These are phyloP conservation scores for Clonostachys rhizophaga DNA, from an alignment of 2,329 filamentous ascomycete species.

Conservation along the genomic window DNA sequence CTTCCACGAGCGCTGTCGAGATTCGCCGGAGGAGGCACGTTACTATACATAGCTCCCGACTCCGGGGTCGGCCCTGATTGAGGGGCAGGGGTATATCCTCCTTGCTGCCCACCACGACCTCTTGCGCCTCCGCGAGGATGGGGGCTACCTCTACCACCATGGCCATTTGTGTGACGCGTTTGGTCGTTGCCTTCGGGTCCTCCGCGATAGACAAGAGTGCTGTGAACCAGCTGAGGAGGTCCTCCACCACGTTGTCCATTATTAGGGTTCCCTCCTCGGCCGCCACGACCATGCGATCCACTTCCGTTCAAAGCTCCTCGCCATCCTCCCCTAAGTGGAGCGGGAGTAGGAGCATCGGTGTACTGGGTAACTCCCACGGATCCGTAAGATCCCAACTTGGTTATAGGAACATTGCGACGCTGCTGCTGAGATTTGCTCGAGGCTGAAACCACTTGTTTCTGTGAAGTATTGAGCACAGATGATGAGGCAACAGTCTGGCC, in stretches of 20 bases:
- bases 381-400: constrained; percentile 38
- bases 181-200: constrained; percentile 17
- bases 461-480: constrained; percentile 83
- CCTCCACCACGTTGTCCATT: constrained; percentile 23
- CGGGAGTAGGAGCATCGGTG: constrained; percentile 49
- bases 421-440: constrained; percentile 47
- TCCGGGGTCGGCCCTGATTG: constrained; percentile 4
- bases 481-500: constrained; percentile 86
- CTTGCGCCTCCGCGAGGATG: constrained; percentile 6
- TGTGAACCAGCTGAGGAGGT: constrained; percentile 40
- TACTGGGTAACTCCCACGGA: constrained; percentile 58
- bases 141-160: constrained; percentile 10
- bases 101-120: constrained; percentile 17
- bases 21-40: constrained; percentile 55
- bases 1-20: constrained; percentile 40
- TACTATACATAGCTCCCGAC: constrained; percentile 36
- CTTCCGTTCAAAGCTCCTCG: constrained; percentile 49
- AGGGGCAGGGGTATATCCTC: constrained; percentile 7
- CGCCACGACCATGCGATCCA: constrained; percentile 30
- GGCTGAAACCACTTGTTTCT: constrained; percentile 73
- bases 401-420: constrained; percentile 32
- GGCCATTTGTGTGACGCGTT: constrained; percentile 13
- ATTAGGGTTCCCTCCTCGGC: constrained; percentile 16
- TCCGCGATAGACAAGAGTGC: constrained; percentile 47
- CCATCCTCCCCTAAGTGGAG: constrained; percentile 51